Evolutionary conservation across 345 rosid genomes (phyloP).

Genomic region (Salix viminalis): DNA sequence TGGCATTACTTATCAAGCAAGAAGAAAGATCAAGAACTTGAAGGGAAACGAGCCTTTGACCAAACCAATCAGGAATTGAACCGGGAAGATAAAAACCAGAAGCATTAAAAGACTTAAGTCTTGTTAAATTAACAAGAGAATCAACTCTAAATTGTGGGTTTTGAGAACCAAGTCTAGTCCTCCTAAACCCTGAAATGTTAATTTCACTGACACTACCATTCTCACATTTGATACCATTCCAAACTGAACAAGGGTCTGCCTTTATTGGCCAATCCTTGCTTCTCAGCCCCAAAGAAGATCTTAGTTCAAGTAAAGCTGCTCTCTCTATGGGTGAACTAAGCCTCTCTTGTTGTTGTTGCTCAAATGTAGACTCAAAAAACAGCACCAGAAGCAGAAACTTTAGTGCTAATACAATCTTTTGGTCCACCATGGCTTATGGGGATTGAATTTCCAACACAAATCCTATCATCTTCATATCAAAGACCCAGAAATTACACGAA

Average conservation of each 20-base stretch:
- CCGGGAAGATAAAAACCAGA: constrained; percentile 77
- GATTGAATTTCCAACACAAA: neutral
- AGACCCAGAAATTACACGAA: neutral
- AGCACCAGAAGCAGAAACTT: constrained; percentile 37
- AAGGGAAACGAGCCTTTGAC: constrained; percentile 45
- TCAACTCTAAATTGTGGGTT: constrained; percentile 76
- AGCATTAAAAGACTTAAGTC: constrained; percentile 65
- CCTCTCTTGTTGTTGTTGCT: constrained; percentile 45
- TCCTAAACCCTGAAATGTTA: constrained; percentile 77
- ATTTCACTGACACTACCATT: constrained; percentile 65
- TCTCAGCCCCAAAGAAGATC: constrained; percentile 87
- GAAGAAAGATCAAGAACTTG: constrained; percentile 85
- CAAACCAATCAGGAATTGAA: constrained; percentile 72
- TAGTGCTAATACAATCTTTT: constrained; percentile 32
- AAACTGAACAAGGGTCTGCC: constrained; percentile 64
- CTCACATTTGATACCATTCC: constrained; percentile 67
- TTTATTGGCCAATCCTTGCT: constrained; percentile 89
- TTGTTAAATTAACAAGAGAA: constrained; percentile 63
- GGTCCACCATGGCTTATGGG: constrained; percentile 62
- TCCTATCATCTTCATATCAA: constrained; percentile 25
- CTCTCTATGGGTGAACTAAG: constrained; percentile 49
- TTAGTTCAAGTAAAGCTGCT: constrained; percentile 60
- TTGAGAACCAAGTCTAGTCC: constrained; percentile 69
- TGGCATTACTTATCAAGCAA: constrained; percentile 50
- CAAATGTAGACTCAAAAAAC: constrained; percentile 45